Evolutionary conservation across 208 protist species (phyloP), one percentile per base, ranked within the genome.

Genomic region (Acanthamoeba lenticulata): DNA sequence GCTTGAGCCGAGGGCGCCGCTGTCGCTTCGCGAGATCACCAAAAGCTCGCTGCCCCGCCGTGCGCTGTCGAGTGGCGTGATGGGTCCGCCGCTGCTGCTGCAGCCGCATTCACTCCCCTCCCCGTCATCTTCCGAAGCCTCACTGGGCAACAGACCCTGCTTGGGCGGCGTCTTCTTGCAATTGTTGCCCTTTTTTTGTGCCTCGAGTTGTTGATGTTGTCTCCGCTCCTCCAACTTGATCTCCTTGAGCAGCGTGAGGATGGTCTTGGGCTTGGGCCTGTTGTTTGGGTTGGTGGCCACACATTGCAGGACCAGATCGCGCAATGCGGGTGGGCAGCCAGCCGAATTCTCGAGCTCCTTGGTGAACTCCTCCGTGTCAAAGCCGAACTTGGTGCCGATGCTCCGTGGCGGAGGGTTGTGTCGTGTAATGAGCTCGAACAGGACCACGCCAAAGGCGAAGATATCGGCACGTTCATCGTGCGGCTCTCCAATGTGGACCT

Each of bases 381-480:
- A 90, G 15, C 83, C 83, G 55, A 90, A 90, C 49, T 90, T 90
- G 83, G 83, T 91, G 34, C 85, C 85, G 36, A 69, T 62, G 13
- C 19, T 65, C n/a, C 85, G 29, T 40, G 49, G 45, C 36, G 85
- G 85, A 1, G 85, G 52, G 4, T 91, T 38, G 21, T 34, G 36
- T 44, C 85, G 85, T 1, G 85, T 91, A 52, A 91, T 69, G 17
- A 91, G 36, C 36, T 91, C 85, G 44, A 49, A 72, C 6, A 91
- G 85, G 17, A 91, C 85, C 1, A 91, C 49, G 9, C 93, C 93
- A 29, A 81, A 91, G 45, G 49, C 36, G 47, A 94, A 94, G n/a
- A 94, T 47, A 79, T 94, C 93, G 27, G 93, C 74, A 17, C 42
- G 21, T 34, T 17, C 32, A 13, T 77, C 83, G 83, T 94, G 38